Evolutionary conservation across 2,329 filamentous ascomycete species (phyloP), one percentile per base, ranked within the genome.

Genomic region (Paecilomyces niveus): DNA sequence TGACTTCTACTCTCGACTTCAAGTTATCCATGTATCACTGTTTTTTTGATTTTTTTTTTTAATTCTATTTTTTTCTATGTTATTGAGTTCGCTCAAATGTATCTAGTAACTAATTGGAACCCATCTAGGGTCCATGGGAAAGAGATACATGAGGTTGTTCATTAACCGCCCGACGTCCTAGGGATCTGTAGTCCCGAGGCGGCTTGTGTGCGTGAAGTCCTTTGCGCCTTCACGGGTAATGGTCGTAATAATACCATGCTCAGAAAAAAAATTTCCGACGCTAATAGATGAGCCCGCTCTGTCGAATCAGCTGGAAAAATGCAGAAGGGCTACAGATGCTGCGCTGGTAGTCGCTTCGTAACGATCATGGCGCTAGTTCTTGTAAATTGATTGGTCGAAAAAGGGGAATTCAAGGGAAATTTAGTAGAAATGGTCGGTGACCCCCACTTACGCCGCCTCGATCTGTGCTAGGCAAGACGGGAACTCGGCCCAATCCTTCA

Each of bases 401-500:
- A 35, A 22, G 32, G 22, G 9, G 51, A 50, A 45, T 55, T 64
- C 45, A 64, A 54, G 63, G 63, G 55, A 55, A 62, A 55, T n/a
- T n/a, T 10, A 65, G 62, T 57, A 63, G 65, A 52, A 56, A 21
- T 45, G 22, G 35, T 66, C 61, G 5, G 26, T 18, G 54, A 24
- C 24, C 59, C 29, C 58, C 56, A 51, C 55, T 63, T 61, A 69
- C 31, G 59, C 35, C 8, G 60, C 59, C 66, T 80, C 78, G 57
- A 81, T 71, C 59, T 77, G 66, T 58, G 71, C 68, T 53, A 81
- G 62, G 62, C 73, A 75, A 35, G 74, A 64, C 39, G 73, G 63
- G 62, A 80, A 80, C 58, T 80, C 74, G 18, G 68, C 66, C 79
- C 78, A 81, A 55, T 80, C 64, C 52, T 68, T 73, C 78, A 81